phyloP scores from a whole-genome alignment of 176 grass and related monocot genomes.

The Themeda triandra region DNA sequence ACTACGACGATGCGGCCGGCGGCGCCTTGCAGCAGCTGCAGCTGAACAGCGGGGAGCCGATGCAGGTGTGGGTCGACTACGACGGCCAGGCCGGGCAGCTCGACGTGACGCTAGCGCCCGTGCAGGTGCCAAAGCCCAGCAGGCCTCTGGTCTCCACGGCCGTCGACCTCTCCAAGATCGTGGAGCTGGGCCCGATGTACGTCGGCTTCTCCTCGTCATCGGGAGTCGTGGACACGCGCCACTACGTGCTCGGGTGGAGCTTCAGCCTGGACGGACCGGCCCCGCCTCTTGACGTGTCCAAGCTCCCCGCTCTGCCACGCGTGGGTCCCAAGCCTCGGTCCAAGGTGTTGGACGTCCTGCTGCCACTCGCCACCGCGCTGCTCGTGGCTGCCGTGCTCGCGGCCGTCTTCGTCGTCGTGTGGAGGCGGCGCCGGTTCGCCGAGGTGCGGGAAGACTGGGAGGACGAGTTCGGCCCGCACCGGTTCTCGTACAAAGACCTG shows the following conservation, averaged over 20 bases:
- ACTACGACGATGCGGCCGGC: conserved; percentile 2
- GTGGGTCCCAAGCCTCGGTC: background rate
- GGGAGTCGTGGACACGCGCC: background rate
- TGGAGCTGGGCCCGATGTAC: background rate
- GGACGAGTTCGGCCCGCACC: conserved; percentile 37
- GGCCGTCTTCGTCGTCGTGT: background rate
- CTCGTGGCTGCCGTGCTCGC: background rate
- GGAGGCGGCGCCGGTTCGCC: background rate
- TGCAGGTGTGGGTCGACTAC: background rate
- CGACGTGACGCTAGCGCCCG: background rate
- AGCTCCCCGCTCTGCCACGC: conserved; percentile 19
- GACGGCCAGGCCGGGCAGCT: conserved; percentile 3
- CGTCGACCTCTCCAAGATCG: background rate
- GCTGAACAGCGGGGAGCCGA: background rate
- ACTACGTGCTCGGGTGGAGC: conserved; percentile 18
- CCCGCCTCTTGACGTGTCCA: background rate
- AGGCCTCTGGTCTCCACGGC: background rate
- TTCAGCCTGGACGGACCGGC: background rate
- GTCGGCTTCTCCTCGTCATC: background rate
- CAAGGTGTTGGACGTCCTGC: background rate
- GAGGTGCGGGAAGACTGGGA: conserved; percentile 47
- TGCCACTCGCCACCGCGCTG: conserved; percentile 7
- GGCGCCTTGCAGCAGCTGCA: background rate
- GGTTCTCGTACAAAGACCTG: conserved; percentile 43
- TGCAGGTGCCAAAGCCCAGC: background rate